Base-by-base conservation (phyloP, 805 yeast species). In the Kluyveromyces starmeri region DNA sequence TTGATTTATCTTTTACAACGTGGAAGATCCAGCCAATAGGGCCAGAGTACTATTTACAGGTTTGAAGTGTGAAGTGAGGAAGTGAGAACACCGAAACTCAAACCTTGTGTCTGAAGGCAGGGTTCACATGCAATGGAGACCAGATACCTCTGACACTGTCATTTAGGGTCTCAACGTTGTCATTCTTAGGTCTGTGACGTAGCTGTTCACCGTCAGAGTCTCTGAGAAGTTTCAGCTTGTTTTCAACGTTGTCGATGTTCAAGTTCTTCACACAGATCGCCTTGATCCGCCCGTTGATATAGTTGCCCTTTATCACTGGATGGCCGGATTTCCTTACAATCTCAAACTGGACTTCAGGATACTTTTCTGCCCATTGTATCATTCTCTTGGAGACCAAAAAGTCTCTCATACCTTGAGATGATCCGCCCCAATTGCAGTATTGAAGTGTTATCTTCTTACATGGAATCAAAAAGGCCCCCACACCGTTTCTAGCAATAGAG, bases 351-450 rank as follows among this genome's bases (percentile, higher is more conserved):
- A 86, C 73, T 41, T 72, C 69, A 26, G 83, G 78, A 52, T 83
- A 68, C 30, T 62, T 48, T 14, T 55, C 44, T 3, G 96, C 92
- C 38, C 83, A 60, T 7, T 62, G 42, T 34, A 70, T 62, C 20
- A 73, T 67, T 47, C 71, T 67, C 34, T 55, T 67, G 7, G 58
- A 67, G 27, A 68, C 64, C 27, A 92, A 61, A 40, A 81, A 75
- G 36, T 80, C 77, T 53, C 86, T 59, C 63, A 86, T 71, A 3
- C 96, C 96, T 34, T 68, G 68, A 1, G 97, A 88, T 2, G 94
- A 81, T 15, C 96, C 97, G 27, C 96, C 97, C 79, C 94, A 81
- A 67, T 92, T 86, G 64, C 96, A 86, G 62, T 78, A 92, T 41
- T 83, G 80, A 29, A 92, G 57, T 1, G 79, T 70, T 34, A 92